Evolutionary conservation across 2,329 filamentous ascomycete species (phyloP).

Genomic region (Coleophoma crateriformis): DNA sequence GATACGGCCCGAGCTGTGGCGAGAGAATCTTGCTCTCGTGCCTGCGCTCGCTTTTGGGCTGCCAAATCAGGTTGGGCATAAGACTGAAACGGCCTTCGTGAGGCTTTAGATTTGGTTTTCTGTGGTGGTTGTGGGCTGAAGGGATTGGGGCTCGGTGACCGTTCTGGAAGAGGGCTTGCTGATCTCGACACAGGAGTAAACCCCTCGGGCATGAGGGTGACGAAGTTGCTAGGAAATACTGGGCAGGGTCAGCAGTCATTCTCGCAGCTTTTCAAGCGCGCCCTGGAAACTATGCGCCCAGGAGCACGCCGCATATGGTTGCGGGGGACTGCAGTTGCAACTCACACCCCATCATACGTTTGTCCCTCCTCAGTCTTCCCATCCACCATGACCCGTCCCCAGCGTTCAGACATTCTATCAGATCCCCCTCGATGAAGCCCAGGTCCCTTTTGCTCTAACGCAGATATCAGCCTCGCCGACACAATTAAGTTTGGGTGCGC

Average conservation of each 20-base stretch:
- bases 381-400: slow-evolving; percentile 99
- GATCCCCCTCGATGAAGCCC: slow-evolving; percentile 93
- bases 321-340: too few relatives aligned
- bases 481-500: too few relatives aligned
- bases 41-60: slow-evolving; percentile 43
- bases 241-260: too few relatives aligned
- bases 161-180: slow-evolving; percentile 41
- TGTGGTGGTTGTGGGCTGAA: slow-evolving; percentile 24
- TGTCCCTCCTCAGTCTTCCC: slow-evolving; percentile 82
- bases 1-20: slow-evolving; percentile 17
- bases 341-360: slow-evolving; percentile 69
- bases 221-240: slow-evolving; percentile 94
- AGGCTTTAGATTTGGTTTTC: slow-evolving; percentile 47
- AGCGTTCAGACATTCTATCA: slow-evolving; percentile 97
- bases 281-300: too few relatives aligned
- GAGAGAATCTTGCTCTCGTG: slow-evolving; percentile 21
- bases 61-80: slow-evolving; percentile 62
- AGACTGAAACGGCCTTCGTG: slow-evolving; percentile 62
- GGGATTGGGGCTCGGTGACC: slow-evolving; percentile 25
- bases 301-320: too few relatives aligned
- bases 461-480: too few relatives aligned
- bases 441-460: slow-evolving; percentile 67
- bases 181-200: slow-evolving; percentile 71
- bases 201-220: slow-evolving; percentile 78
- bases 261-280: too few relatives aligned